These are phyloP conservation scores for Mortierella sp. DNA, from an alignment of 371 early-diverging fungal genomes.

Conservation along the genomic window DNA sequence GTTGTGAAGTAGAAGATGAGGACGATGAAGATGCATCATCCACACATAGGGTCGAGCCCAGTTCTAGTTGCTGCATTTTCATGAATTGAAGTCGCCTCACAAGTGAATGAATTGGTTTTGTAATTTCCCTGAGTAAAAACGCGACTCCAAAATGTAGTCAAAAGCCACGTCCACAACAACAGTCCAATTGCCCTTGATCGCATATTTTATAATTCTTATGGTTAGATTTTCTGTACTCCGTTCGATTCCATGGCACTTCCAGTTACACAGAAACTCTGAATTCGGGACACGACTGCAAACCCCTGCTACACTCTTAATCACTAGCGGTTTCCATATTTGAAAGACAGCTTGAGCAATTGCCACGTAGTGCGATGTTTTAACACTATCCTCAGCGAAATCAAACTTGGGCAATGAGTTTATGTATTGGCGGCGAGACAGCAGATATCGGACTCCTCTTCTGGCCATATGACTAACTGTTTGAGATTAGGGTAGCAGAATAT, in stretches of 20 bases:
- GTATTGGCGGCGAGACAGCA: not conserved
- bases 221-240: not conserved
- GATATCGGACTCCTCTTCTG: not conserved
- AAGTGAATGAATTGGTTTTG: not conserved
- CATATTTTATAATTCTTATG: too few species aligned
- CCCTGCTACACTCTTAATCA: not conserved
- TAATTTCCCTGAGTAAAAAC: not conserved
- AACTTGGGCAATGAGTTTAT: not conserved
- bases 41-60: too few species aligned
- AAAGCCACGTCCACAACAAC: constrained; percentile 8
- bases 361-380: not conserved
- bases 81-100: not conserved
- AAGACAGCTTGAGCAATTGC: not conserved
- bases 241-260: not conserved
- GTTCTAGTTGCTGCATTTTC: not conserved
- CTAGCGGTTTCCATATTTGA: not conserved
- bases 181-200: not conserved
- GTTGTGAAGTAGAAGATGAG: not conserved
- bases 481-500: not conserved
- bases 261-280: not conserved
- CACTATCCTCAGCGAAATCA: too few species aligned
- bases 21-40: not conserved
- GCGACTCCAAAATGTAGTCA: not conserved
- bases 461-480: not conserved
- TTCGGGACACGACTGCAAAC: not conserved